Base-by-base conservation (phyloP, 2,329 filamentous ascomycete species). In the Elsinoe fawcettii region DNA sequence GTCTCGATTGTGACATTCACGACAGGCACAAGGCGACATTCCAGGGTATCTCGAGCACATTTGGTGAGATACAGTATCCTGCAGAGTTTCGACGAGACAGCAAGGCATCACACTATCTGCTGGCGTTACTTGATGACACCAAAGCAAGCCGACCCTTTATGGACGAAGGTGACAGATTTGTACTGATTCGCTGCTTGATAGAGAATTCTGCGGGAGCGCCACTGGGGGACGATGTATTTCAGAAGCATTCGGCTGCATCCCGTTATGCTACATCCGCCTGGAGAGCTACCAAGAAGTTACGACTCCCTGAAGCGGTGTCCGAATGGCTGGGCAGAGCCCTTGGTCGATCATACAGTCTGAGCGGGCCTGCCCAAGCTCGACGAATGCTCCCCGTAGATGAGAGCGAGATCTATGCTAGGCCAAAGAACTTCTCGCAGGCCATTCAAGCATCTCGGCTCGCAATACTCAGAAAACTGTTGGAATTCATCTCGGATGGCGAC, bases 321-420 rank as follows among this genome's bases (percentile, higher is more conserved):
- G 75, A 88, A 1, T 99, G 95, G 95, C 87, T 88, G 44, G 91
- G 88, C 2, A 81, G 86, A 61, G 86, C 91, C 1, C 77, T 97
- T 44, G 93, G 95, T 6, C 82, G 90, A 67, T 85, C 89, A 11
- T 56, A 56, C 43, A 49, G 54, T 37, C 9, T 32, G 11, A 8
- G 22, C 22, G 54, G 54, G 9, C 41, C 54, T 16, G 23, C 32
- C 18, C 30, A 27, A 11, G 22, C 37, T n/a, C 25, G 27, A 43
- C 22, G 32, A n/a, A 34, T 55, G 22, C 23, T 44, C 20, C 20
- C 53, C 23, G 9, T 43, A 5, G 34, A 49, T 47, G 39, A 56
- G 8, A n/a, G 37, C 9, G 54, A 49, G 8, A 23, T 16, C 16
- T 49, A 22, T 16, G 41, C 20, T n/a, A 41, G 41, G n/a, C n/a